phyloP scores from a whole-genome alignment of 23 red algal genomes.

The Gracilaria gracilis region DNA sequence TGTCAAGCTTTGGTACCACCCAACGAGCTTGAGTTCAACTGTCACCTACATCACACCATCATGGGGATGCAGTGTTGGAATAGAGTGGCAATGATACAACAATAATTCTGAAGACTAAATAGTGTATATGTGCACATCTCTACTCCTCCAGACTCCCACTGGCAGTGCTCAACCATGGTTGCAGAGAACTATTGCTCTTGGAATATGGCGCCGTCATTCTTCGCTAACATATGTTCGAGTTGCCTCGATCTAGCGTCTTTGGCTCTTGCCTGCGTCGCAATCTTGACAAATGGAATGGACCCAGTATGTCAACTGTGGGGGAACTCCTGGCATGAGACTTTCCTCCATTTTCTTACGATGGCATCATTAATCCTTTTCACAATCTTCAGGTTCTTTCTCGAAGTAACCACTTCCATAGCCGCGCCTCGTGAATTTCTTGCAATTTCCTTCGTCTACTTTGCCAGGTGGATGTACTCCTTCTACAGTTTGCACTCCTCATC shows the following conservation, averaged over 20 bases:
- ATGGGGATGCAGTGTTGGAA: too few species aligned
- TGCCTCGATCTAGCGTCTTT: background rate
- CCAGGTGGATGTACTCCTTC: background rate
- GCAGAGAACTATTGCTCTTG: too few species aligned
- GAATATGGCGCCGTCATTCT: background rate
- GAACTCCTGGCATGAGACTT: background rate
- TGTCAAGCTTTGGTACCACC: too few species aligned
- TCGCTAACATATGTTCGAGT: background rate
- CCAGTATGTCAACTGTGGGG: background rate
- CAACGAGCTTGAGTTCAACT: too few species aligned
- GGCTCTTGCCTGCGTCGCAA: background rate
- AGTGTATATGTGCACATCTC: too few species aligned
- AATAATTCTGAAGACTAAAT: too few species aligned
- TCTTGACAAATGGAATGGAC: background rate
- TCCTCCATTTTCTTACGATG: background rate
- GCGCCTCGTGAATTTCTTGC: background rate
- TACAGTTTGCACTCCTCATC: background rate
- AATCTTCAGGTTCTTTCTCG: background rate
- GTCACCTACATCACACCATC: too few species aligned
- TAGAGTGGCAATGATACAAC: too few species aligned
- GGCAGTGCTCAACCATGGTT: too few species aligned
- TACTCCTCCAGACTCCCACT: too few species aligned
- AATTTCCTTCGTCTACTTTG: background rate
- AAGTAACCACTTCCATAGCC: background rate
- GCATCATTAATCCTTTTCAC: background rate